Conservation (phyloP, 1,139 yeast species). For the Zygoascus sp. region DNA sequence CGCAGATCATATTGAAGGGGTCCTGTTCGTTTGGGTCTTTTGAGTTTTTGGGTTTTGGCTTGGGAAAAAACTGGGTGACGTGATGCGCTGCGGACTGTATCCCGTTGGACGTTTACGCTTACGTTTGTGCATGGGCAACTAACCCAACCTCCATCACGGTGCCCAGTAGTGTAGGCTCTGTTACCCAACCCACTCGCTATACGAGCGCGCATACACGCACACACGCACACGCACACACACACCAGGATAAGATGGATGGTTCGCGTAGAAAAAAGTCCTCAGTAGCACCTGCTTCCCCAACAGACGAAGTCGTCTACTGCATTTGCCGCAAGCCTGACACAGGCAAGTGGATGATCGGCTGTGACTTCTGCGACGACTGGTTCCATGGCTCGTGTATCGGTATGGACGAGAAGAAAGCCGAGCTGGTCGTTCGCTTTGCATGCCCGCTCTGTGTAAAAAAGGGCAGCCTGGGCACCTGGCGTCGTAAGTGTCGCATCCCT, state of each 20-base stretch:
- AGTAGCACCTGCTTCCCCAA: slow-evolving; percentile 1
- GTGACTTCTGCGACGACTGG: slow-evolving; percentile 97
- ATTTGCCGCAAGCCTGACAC: slow-evolving; percentile 74
- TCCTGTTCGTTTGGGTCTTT: too few species aligned
- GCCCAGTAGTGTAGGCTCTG: too few species aligned
- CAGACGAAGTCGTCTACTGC: slow-evolving; percentile 58
- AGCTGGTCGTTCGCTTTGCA: slow-evolving; percentile 59
- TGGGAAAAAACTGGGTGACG: not conserved
- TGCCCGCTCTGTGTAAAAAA: slow-evolving; percentile 71
- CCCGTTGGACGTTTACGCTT: not conserved
- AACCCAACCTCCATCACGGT: not conserved
- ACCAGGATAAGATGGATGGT: too few species aligned
- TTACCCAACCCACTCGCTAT: too few species aligned
- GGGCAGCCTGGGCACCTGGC: slow-evolving; percentile 50
- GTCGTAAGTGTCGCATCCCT: slow-evolving; percentile 63
- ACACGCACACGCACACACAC: too few species aligned
- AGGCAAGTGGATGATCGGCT: slow-evolving; percentile 80
- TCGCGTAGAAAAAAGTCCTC: not conserved
- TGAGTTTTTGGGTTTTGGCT: too few species aligned
- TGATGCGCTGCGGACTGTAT: not conserved
- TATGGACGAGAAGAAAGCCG: slow-evolving; percentile 49
- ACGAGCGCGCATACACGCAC: too few species aligned
- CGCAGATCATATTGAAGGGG: too few species aligned
- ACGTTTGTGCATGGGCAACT: too few species aligned
- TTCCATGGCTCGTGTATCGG: slow-evolving; percentile 78